These are phyloP conservation scores for Zopfia rhizophila DNA, from an alignment of 2,329 filamentous ascomycete genomes.

Conservation along the genomic window DNA sequence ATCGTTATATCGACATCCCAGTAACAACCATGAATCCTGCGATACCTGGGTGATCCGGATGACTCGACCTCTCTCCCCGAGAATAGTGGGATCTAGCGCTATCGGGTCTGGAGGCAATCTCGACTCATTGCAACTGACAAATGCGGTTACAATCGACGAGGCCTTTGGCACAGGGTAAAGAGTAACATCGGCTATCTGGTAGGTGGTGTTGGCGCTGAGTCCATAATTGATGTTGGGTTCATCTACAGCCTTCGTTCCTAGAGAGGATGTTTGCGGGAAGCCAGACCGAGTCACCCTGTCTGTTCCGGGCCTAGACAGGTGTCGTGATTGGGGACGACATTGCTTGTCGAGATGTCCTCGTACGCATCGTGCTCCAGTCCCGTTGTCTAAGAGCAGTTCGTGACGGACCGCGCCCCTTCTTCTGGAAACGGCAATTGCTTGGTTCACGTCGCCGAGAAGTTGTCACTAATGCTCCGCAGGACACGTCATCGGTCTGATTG, in stretches of 20 bases:
- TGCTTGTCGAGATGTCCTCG: conserved; percentile 5
- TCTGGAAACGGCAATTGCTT: not conserved
- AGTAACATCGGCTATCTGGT: conserved; percentile 7
- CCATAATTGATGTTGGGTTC: conserved; percentile 1
- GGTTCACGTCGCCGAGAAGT: not conserved
- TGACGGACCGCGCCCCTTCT: conserved; percentile 2
- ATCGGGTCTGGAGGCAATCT: not conserved
- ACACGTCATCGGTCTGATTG: not conserved
- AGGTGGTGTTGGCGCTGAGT: conserved; percentile 1
- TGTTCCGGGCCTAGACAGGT: conserved; percentile 1
- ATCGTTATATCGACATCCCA: conserved; percentile 4
- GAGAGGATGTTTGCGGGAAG: conserved; percentile 1
- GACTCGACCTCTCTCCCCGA: conserved; percentile 3
- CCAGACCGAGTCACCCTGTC: conserved; percentile 3
- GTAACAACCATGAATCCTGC: conserved; percentile 8
- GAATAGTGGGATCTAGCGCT: not conserved
- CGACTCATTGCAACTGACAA: not conserved
- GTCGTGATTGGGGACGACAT: conserved; percentile 1
- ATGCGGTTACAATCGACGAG: conserved; percentile 3
- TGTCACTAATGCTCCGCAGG: not conserved
- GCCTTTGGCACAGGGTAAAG: conserved; percentile 1
- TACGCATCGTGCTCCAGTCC: not conserved
- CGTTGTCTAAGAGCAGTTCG: conserved; percentile 2
- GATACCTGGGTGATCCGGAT: conserved; percentile 3
- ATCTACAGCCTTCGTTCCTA: conserved; percentile 1